Conservation (phyloP, 352 stramenopile species). For the Globisporangium ultimum region DNA sequence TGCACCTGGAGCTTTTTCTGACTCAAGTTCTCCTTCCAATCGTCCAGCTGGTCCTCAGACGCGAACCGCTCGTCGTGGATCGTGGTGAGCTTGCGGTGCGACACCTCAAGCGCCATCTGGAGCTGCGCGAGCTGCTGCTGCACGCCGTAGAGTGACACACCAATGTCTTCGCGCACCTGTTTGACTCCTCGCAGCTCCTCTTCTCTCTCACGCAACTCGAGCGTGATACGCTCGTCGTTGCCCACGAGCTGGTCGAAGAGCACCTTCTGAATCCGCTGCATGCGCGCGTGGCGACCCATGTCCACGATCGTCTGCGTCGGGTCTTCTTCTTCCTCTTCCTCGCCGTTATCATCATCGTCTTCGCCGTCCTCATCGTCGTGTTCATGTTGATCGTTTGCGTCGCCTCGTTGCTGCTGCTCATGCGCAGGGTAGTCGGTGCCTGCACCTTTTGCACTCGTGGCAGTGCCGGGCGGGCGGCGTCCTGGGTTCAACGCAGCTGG, state of each 20-base stretch:
- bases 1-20: slow-evolving; percentile 67
- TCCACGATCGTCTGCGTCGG: slow-evolving; percentile 80
- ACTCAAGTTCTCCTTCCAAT: slow-evolving; percentile 54
- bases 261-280: slow-evolving; percentile 86
- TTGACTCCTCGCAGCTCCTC: slow-evolving; percentile 70
- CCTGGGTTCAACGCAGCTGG: too few relatives aligned
- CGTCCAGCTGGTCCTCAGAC: slow-evolving; percentile 70
- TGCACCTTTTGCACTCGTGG: too few relatives aligned
- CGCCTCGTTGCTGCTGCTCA: background rate
- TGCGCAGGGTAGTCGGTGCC: background rate
- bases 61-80: slow-evolving; percentile 66
- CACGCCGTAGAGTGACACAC: slow-evolving; percentile 92
- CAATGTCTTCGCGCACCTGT: slow-evolving; percentile 81
- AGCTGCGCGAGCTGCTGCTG: slow-evolving; percentile 94
- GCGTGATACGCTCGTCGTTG: slow-evolving; percentile 66
- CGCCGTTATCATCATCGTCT: slow-evolving; percentile 41
- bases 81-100: slow-evolving; percentile 65
- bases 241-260: slow-evolving; percentile 74
- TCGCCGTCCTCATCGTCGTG: slow-evolving; percentile 36
- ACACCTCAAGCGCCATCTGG: slow-evolving; percentile 87
- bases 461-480: too few relatives aligned
- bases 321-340: slow-evolving; percentile 58
- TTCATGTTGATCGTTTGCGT: slow-evolving; percentile 13
- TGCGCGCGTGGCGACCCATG: slow-evolving; percentile 70
- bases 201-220: slow-evolving; percentile 77